A percentile compares a stretch with the other conserved stretches of the same genome.
Conservation (phyloP, 352 stramenopile species). For the Phytophthora citrophthora region DNA sequence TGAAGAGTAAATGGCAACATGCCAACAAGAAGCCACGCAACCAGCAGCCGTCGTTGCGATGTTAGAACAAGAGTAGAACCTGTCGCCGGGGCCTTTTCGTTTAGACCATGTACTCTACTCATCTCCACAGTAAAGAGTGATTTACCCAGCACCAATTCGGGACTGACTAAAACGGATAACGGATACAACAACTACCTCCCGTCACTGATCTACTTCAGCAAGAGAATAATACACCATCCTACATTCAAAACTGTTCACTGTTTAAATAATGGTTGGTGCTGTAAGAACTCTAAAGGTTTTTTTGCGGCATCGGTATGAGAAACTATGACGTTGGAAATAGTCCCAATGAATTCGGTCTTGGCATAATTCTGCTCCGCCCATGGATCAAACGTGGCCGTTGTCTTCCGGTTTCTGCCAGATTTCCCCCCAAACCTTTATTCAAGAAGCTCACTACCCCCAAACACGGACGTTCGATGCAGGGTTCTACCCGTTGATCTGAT, state of each 20-base stretch:
- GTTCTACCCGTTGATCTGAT: conserved; percentile 9
- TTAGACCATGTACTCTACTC: not conserved
- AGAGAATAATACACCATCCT: too few species aligned
- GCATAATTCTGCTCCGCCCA: conserved; percentile 20
- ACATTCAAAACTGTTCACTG: too few species aligned
- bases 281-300: too few species aligned
- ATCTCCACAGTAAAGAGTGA: too few species aligned
- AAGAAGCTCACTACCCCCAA: conserved; percentile 18
- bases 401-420: conserved; percentile 13
- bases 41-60: not conserved
- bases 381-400: conserved; percentile 18
- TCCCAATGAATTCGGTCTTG: not conserved
- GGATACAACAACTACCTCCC: not conserved
- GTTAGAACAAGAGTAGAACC: not conserved
- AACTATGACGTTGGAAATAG: conserved; percentile 7
- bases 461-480: conserved; percentile 17
- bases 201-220: too few species aligned
- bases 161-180: not conserved
- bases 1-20: not conserved
- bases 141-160: not conserved
- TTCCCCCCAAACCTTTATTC: conserved; percentile 7
- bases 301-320: not conserved
- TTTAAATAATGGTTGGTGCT: too few species aligned
- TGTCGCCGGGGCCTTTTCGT: not conserved
- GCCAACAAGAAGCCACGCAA: not conserved